A percentile compares a stretch with the other conserved stretches of the same genome.
Evolutionary conservation across 2,329 filamentous ascomycete genomes (phyloP).

Genomic region (Fusarium nematophilum): DNA sequence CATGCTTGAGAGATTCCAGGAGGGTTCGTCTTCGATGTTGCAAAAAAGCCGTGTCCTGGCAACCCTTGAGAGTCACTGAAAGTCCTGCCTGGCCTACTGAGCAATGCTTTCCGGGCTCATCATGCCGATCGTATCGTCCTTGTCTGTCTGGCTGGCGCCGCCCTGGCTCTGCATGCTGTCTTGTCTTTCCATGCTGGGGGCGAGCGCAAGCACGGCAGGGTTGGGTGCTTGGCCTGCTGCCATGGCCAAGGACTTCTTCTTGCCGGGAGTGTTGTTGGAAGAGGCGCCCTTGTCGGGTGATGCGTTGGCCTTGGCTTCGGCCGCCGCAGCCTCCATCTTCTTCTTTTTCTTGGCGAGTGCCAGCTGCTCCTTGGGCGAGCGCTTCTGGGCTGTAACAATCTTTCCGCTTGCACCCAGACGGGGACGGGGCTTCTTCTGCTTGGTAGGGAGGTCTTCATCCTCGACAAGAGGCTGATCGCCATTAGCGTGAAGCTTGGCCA

Average conservation of each 20-base stretch:
- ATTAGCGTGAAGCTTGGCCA: slow-evolving; percentile 87
- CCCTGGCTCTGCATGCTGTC: slow-evolving; percentile 69
- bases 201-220: slow-evolving; percentile 54
- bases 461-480: slow-evolving; percentile 84
- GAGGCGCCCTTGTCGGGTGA: slow-evolving; percentile 50
- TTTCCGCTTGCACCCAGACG: slow-evolving; percentile 79
- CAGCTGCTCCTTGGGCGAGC: slow-evolving; percentile 83
- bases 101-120: slow-evolving; percentile 86
- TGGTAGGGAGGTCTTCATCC: slow-evolving; percentile 93
- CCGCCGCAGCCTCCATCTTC: slow-evolving; percentile 74
- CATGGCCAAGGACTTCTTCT: slow-evolving; percentile 62
- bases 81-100: slow-evolving; percentile 48
- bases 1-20: background rate
- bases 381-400: slow-evolving; percentile 86
- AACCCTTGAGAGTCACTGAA: slow-evolving; percentile 12
- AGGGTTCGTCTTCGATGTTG: background rate
- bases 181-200: slow-evolving; percentile 66
- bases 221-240: slow-evolving; percentile 53
- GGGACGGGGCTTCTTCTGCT: slow-evolving; percentile 83
- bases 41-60: background rate
- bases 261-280: slow-evolving; percentile 57
- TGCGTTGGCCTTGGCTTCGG: slow-evolving; percentile 57
- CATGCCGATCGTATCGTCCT: slow-evolving; percentile 77
- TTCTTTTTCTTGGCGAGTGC: slow-evolving; percentile 90
- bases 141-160: slow-evolving; percentile 72